Conservation (phyloP, 768 basidiomycete species). For the Amanita phalloides region DNA sequence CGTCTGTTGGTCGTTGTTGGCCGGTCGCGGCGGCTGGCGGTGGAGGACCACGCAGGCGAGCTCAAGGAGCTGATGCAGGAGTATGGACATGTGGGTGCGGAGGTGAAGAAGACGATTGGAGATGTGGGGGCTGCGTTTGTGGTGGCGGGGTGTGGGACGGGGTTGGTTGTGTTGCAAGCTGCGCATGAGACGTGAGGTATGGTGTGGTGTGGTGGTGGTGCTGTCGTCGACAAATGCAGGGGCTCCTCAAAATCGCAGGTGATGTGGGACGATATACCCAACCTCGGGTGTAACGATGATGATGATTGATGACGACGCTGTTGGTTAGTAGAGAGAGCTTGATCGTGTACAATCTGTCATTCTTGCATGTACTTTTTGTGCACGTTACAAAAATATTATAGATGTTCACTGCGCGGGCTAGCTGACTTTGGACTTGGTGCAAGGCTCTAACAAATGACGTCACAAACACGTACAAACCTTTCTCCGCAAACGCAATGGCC, state of each 20-base stretch:
- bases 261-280: too few species aligned
- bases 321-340: not conserved
- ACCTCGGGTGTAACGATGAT: not conserved
- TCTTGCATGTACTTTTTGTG: not conserved
- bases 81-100: constrained; percentile 41
- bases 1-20: constrained; percentile 60
- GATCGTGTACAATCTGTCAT: not conserved
- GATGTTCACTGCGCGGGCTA: too few species aligned
- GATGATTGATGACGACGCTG: not conserved
- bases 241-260: too few species aligned
- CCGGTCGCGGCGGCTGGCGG: constrained; percentile 62
- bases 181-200: constrained; percentile 10
- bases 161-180: constrained; percentile 63
- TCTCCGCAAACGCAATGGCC: too few species aligned
- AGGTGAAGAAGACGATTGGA: constrained; percentile 77
- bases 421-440: too few species aligned
- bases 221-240: too few species aligned
- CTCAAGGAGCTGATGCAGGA: constrained; percentile 51
- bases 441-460: too few species aligned
- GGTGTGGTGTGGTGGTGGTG: too few species aligned
- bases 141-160: constrained; percentile 43
- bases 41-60: constrained; percentile 65
- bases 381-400: not conserved
- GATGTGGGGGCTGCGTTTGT: constrained; percentile 76
- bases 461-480: too few species aligned